Conservation (phyloP, 495 filamentous ascomycete genomes). For the Hyaloscypha bicolor region DNA sequence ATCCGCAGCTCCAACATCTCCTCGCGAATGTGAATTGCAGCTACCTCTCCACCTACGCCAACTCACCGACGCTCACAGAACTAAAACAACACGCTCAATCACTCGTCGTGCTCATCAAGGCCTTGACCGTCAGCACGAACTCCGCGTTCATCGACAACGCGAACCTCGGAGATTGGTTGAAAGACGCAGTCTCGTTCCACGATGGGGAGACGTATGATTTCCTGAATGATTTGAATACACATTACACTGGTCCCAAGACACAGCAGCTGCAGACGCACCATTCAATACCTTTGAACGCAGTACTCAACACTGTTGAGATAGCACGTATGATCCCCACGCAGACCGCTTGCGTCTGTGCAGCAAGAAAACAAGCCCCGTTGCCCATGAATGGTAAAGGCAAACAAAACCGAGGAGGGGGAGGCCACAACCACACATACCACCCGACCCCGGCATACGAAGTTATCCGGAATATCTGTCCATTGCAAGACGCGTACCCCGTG, state of each 20-base stretch:
- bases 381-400: constrained; percentile 1
- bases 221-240: constrained; percentile 44
- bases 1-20: not conserved
- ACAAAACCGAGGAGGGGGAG: not conserved
- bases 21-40: constrained; percentile 44
- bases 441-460: not conserved
- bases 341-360: constrained; percentile 33
- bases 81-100: constrained; percentile 59
- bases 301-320: constrained; percentile 46
- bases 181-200: constrained; percentile 3
- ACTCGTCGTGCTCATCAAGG: constrained; percentile 49
- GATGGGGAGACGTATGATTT: constrained; percentile 50
- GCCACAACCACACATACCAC: not conserved
- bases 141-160: constrained; percentile 26
- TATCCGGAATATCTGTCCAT: constrained; percentile 25
- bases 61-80: constrained; percentile 49
- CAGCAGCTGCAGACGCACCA: constrained; percentile 33
- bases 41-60: constrained; percentile 49
- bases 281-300: constrained; percentile 44
- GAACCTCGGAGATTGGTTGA: constrained; percentile 24
- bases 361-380: constrained; percentile 19
- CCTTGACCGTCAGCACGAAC: constrained; percentile 36
- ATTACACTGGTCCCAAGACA: constrained; percentile 48
- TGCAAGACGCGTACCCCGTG: constrained; percentile 16
- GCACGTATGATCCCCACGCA: constrained; percentile 33